Conservation (phyloP, 768 basidiomycete genomes). For the Goffeauzyma gilvescens region DNA sequence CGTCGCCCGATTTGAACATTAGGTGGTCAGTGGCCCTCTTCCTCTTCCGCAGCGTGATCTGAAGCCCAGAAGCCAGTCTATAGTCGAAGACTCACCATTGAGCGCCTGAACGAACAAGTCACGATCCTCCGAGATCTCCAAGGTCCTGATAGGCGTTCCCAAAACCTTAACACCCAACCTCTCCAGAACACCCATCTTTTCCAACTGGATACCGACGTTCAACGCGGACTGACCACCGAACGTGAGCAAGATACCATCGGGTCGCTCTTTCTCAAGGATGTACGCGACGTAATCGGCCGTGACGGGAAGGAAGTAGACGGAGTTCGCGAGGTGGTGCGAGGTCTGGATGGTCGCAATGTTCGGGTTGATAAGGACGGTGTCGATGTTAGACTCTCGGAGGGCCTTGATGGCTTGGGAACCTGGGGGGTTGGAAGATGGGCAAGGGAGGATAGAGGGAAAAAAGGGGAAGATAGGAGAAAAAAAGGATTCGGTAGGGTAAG, state of each 20-base stretch:
- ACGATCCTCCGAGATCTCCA: constrained; percentile 92
- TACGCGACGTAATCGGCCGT: constrained; percentile 96
- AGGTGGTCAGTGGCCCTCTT: background rate
- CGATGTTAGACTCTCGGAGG: constrained; percentile 80
- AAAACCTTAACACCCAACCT: constrained; percentile 80
- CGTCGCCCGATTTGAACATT: background rate
- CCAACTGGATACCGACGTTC: constrained; percentile 90
- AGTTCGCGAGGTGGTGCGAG: constrained; percentile 84
- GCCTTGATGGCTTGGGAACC: constrained; percentile 96
- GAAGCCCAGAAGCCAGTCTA: too few species aligned
- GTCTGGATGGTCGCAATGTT: constrained; percentile 99
- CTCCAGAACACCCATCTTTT: constrained; percentile 89
- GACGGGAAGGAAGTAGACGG: constrained; percentile 93
- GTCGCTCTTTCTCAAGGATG: constrained; percentile 92
- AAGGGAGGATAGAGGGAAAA: too few species aligned
- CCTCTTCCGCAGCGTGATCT: too few species aligned
- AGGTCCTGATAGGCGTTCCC: constrained; percentile 81
- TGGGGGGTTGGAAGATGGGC: too few species aligned
- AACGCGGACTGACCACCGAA: constrained; percentile 96
- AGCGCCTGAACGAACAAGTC: constrained; percentile 89
- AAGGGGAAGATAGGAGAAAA: too few species aligned
- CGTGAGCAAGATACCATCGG: constrained; percentile 89
- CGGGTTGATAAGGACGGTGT: constrained; percentile 89
- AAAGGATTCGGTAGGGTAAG: too few species aligned
- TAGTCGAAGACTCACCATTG: constrained; percentile 46